These are phyloP conservation scores for Rhodamnia argentea DNA, from an alignment of 345 rosid genomes.

Conservation along the genomic window DNA sequence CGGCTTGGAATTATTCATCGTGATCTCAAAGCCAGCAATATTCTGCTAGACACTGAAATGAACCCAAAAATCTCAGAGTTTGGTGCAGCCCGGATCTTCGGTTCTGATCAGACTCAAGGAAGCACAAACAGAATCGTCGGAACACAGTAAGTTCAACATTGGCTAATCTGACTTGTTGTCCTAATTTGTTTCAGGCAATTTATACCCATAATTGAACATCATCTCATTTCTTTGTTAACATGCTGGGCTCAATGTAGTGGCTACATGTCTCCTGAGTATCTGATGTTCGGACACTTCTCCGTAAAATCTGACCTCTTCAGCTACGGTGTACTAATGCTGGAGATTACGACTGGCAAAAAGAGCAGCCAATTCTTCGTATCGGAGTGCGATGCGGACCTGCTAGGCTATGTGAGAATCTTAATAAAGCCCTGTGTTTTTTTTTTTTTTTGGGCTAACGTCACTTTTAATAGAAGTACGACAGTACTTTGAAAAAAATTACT, in stretches of 20 bases:
- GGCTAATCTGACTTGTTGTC: background rate
- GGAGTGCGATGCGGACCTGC: background rate
- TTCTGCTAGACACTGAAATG: constrained; percentile 44
- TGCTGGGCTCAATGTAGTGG: background rate
- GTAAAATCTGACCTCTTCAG: constrained; percentile 15
- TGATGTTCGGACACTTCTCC: constrained; percentile 13
- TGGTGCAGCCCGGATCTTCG: constrained; percentile 49
- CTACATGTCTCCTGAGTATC: constrained; percentile 17
- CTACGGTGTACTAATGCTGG: constrained; percentile 11
- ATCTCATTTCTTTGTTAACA: background rate
- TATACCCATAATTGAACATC: background rate
- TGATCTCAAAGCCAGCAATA: constrained; percentile 50
- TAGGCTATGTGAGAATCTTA: constrained; percentile 1
- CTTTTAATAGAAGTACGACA: background rate
- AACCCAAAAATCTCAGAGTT: constrained; percentile 62
- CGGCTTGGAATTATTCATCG: constrained; percentile 57
- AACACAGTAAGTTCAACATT: constrained; percentile 37
- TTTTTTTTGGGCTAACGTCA: background rate
- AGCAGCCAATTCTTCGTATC: background rate
- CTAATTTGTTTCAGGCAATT: background rate
- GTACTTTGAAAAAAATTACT: background rate
- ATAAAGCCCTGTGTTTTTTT: background rate
- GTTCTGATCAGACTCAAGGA: constrained; percentile 13
- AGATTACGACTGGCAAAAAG: constrained; percentile 12
- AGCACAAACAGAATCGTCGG: constrained; percentile 40